Base-by-base conservation (phyloP, 768 basidiomycete genomes). In the Macrocybe gigantea region DNA sequence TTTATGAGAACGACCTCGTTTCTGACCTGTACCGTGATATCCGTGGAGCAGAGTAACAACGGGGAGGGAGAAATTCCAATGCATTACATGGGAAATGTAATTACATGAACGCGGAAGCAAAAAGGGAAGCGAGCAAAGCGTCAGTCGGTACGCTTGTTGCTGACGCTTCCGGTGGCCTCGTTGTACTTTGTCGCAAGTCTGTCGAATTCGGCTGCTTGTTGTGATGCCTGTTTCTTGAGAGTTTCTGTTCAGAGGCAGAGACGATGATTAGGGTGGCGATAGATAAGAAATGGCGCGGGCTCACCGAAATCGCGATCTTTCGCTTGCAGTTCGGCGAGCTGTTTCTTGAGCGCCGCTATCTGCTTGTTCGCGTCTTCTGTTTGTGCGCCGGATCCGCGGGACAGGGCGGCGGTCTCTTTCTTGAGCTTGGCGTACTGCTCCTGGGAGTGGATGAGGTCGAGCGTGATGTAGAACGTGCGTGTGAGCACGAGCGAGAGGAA, bases 401-500 rank as follows among this genome's bases (percentile, higher is more conserved):
- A 56, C 5, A 52, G 33, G 33, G 49, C 52, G 6, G 53, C 49
- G 22, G 49, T n/a, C 60, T 70, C 65, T 56, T 83, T 76, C 73
- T 94, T 93, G 50, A 97, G 63, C 57, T 87, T 84, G 13, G 81
- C 82, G 60, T 89, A 89, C 58, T 91, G 82, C 56, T 94, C 93
- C 65, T 95, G 91, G 1, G 84, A 79, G 55, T 90, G 83, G 53
- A 97, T 85, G 55, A 96, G 83, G 62, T 97, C 92, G 59, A 93
- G 82, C 40, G 88, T 80, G 64, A 98, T 88, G 63, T 85, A 85
- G 72, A 97, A 97, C 3, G 88, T 89, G 57, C 94, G 85, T 2
- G 93, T 87, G 55, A 97, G 82, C 56, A 96, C 85, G 48, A 98
- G 83, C 7, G 95, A 96, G 14, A 99, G 83, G 83, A 97, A 96